These are phyloP conservation scores for Candida sphagnicola DNA, from an alignment of 805 yeast genomes.

Conservation along the genomic window DNA sequence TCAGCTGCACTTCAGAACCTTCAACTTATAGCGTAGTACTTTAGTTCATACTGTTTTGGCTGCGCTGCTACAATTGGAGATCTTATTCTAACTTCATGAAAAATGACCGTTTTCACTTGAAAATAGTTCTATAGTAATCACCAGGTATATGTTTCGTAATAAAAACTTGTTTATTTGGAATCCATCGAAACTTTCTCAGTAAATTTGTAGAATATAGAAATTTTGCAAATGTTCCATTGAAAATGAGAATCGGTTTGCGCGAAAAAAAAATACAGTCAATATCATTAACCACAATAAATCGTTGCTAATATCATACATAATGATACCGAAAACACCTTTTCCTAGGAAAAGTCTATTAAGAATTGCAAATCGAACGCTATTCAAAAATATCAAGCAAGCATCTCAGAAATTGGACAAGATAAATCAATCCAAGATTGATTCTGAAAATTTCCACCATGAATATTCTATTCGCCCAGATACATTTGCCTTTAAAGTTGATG, in stretches of 20 bases:
- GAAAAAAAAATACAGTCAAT: too few species aligned
- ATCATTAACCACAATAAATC: too few species aligned
- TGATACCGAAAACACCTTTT: background rate
- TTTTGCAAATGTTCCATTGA: too few species aligned
- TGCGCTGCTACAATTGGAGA: too few species aligned
- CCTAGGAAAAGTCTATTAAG: background rate
- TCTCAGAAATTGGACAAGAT: slow-evolving; percentile 2
- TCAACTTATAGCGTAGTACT: too few species aligned
- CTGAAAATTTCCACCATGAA: slow-evolving; percentile 29
- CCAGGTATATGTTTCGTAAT: background rate
- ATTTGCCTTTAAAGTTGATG: slow-evolving; percentile 38
- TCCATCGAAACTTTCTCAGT: background rate
- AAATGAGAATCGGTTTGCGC: background rate
- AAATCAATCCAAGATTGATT: slow-evolving; percentile 3
- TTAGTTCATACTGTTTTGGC: too few species aligned
- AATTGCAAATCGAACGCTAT: slow-evolving; percentile 2
- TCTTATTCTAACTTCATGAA: too few species aligned
- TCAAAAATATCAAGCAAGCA: slow-evolving; percentile 5
- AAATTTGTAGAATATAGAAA: too few species aligned
- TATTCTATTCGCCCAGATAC: slow-evolving; percentile 44
- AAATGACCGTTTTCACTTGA: background rate
- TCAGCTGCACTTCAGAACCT: too few species aligned
- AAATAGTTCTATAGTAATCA: background rate
- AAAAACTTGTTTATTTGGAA: background rate
- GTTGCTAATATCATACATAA: too few species aligned